Percentiles rank a stretch among this genome's conserved stretches.
Evolutionary conservation across 768 basidiomycete genomes (phyloP).

Genomic region (Rhizopogon roseolus): DNA sequence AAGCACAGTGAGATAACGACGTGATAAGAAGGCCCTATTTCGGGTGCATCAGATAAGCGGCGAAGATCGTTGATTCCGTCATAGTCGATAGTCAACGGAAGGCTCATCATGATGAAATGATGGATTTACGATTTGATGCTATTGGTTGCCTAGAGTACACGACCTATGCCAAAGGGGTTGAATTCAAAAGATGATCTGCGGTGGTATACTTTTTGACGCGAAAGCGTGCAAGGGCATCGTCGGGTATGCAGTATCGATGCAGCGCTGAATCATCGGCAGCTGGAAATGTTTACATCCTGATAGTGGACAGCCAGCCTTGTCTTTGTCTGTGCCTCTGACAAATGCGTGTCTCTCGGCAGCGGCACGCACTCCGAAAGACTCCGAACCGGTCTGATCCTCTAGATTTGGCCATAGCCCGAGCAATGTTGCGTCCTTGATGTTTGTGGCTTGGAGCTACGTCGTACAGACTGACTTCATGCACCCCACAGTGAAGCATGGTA

Average conservation of each 20-base stretch:
- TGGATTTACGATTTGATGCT: neutral
- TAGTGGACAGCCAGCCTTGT: neutral
- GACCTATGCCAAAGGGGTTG: neutral
- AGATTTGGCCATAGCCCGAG: neutral
- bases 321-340: neutral
- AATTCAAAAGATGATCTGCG: neutral
- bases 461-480: neutral
- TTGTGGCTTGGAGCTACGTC: neutral
- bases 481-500: neutral
- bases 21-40: neutral
- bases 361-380: neutral
- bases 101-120: neutral
- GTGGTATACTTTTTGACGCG: neutral
- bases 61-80: conserved; percentile 1
- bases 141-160: neutral
- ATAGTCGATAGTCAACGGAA: neutral
- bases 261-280: neutral
- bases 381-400: neutral
- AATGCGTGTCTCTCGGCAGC: neutral
- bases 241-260: neutral
- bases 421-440: neutral
- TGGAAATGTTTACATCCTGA: neutral
- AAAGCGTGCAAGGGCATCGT: neutral
- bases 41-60: neutral
- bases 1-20: neutral